phyloP scores from a whole-genome alignment of 1,284 basidiomycete genomes.

The Clitocybe nebularis region DNA sequence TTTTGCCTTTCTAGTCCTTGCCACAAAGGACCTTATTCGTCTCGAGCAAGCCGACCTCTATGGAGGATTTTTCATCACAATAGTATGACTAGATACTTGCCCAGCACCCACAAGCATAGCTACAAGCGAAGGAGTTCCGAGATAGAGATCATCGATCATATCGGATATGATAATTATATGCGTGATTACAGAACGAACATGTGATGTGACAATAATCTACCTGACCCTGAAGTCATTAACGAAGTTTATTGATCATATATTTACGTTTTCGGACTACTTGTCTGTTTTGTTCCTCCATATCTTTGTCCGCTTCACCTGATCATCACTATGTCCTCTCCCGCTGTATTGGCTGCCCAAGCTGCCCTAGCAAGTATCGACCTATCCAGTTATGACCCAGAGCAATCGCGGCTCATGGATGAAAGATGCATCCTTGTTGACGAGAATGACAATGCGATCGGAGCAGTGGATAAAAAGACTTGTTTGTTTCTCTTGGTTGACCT shows the following conservation, averaged over 20 bases:
- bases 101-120: too few species aligned
- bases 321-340: slow-evolving; percentile 48
- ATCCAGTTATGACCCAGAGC: slow-evolving; percentile 74
- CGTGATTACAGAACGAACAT: too few species aligned
- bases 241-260: too few species aligned
- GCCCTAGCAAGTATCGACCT: slow-evolving; percentile 70
- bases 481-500: slow-evolving; percentile 21
- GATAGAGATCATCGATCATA: too few species aligned
- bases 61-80: slow-evolving; percentile 39
- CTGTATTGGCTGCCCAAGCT: slow-evolving; percentile 54
- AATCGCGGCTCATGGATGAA: slow-evolving; percentile 94
- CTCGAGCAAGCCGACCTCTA: slow-evolving; percentile 54
- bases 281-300: not conserved
- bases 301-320: slow-evolving; percentile 15
- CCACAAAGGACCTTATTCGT: slow-evolving; percentile 58
- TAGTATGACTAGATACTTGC: too few species aligned
- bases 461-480: slow-evolving; percentile 98
- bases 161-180: too few species aligned
- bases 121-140: too few species aligned
- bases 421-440: slow-evolving; percentile 94
- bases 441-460: slow-evolving; percentile 85
- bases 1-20: slow-evolving; percentile 43
- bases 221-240: too few species aligned
- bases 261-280: too few species aligned
- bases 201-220: too few species aligned